Percentiles rank a stretch among this genome's conserved stretches.
phyloP scores from a whole-genome alignment of 352 stramenopile species.

The Saprolegnia parasitica region DNA sequence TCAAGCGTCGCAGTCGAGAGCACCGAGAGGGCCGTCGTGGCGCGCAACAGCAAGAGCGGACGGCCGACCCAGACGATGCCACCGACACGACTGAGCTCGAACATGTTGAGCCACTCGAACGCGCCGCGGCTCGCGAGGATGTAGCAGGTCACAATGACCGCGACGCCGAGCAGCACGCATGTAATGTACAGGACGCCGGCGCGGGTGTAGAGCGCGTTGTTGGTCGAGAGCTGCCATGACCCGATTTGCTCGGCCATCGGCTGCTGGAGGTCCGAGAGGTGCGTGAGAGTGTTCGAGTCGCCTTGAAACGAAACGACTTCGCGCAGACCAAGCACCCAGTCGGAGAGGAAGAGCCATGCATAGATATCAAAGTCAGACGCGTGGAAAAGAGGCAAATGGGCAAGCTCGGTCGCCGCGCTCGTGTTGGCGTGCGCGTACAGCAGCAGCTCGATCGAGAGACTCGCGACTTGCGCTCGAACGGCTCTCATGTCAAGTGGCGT shows the following conservation, averaged over 20 bases:
- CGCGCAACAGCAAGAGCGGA: constrained; percentile 5
- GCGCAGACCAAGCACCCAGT: constrained; percentile 9
- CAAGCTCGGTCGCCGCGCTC: background rate
- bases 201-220: constrained; percentile 5
- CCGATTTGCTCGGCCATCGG: background rate
- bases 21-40: background rate
- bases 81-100: constrained; percentile 8
- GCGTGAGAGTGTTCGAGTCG: background rate
- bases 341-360: constrained; percentile 7
- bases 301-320: constrained; percentile 18
- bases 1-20: constrained; percentile 1
- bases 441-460: constrained; percentile 11
- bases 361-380: constrained; percentile 4
- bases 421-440: background rate
- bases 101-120: constrained; percentile 3
- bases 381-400: background rate
- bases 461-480: background rate
- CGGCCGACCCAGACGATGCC: constrained; percentile 22
- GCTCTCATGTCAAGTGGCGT: background rate
- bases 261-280: background rate
- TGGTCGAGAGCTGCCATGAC: background rate
- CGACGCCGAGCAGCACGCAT: constrained; percentile 3
- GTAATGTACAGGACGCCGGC: background rate
- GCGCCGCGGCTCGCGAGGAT: background rate
- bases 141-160: background rate